Evolutionary conservation across 306 rosid species (phyloP), one percentile per base, ranked within the genome.

Genomic region (Lithocarpus polystachyus): DNA sequence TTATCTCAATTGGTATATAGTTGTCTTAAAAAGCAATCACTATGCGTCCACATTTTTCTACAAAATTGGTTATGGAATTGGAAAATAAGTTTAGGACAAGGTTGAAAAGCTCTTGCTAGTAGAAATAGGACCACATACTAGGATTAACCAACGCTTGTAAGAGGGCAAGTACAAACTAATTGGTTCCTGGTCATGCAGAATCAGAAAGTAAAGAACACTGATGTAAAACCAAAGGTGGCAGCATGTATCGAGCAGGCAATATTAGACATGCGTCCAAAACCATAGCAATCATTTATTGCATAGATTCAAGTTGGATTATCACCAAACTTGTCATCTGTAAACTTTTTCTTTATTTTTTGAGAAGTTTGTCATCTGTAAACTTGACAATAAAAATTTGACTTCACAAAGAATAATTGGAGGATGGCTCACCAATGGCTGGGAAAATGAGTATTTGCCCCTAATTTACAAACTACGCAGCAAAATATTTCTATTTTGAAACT

Each of bases 371-470:
- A 23, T 1, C 12, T 61, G 22, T 17, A 64, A 64, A 64, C 5
- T 64, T 35, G 37, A 4, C 26, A 26, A 67, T 18, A 15, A 6
- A 65, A 18, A 65, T 31, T 65, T 6, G 71, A 19, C 71, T 29
- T 67, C 52, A 67, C 28, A 19, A 17, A 67, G 72, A 9, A 22
- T 35, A 35, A 67, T 64, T 67, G 28, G 15, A 67, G n/a, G 75
- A 88, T 64, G 70, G 81, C 94, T 75, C 14, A 93, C 99, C 98
- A 96, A 82, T 11, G 97, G 99, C 80, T 91, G 99, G 29, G 2
- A 26, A 26, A 26, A 26, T 26, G 29, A 0, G 29, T 3, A 26
- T 26, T 26, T 1, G 2, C 2, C 29, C 2, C 29, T 2, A 0
- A 26, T 26, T 0, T 26, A 26, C 29, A 1, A 26, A 24, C 1